phyloP scores from a whole-genome alignment of 257 asterid species.

The Eucommia ulmoides region DNA sequence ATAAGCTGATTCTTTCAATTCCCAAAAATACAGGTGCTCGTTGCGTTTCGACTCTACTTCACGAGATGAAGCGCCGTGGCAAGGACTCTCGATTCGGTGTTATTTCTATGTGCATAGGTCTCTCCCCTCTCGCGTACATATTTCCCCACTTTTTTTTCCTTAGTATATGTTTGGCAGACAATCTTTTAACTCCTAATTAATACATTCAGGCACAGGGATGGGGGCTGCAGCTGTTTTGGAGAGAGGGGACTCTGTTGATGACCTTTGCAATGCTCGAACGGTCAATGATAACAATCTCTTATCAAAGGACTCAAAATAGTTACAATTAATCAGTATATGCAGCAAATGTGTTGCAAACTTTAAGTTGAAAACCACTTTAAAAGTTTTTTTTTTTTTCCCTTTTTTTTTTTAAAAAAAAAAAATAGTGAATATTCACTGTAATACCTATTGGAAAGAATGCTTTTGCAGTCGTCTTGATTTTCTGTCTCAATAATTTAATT shows the following conservation, averaged over 20 bases:
- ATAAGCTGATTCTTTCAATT: no score
- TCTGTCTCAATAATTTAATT: no score
- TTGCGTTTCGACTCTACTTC: conserved; percentile 67
- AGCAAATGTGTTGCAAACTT: no score
- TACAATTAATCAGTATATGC: no score
- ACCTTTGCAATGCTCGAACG: conserved; percentile 31
- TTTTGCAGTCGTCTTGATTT: no score
- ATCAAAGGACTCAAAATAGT: conserved; percentile 29
- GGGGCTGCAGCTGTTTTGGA: conserved; percentile 96
- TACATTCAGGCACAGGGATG: conserved; percentile 89
- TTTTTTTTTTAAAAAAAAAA: no score
- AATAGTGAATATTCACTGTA: no score
- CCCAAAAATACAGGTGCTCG: conserved; percentile 99
- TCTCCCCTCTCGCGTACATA: not conserved
- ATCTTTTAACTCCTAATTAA: no score
- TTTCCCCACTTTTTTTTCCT: not conserved
- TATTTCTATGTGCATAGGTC: conserved; percentile 95
- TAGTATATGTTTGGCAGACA: no score
- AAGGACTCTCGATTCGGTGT: conserved; percentile 81
- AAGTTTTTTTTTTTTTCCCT: no score
- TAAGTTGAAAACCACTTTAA: no score
- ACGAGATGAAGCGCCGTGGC: conserved; percentile 93
- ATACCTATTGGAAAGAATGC: no score
- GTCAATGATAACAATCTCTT: conserved; percentile 16
- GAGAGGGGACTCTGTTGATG: conserved; percentile 68